A percentile compares a stretch with the other conserved stretches of the same genome.
Conservation (phyloP, 352 stramenopile genomes). For the Globisporangium yorkense region DNA sequence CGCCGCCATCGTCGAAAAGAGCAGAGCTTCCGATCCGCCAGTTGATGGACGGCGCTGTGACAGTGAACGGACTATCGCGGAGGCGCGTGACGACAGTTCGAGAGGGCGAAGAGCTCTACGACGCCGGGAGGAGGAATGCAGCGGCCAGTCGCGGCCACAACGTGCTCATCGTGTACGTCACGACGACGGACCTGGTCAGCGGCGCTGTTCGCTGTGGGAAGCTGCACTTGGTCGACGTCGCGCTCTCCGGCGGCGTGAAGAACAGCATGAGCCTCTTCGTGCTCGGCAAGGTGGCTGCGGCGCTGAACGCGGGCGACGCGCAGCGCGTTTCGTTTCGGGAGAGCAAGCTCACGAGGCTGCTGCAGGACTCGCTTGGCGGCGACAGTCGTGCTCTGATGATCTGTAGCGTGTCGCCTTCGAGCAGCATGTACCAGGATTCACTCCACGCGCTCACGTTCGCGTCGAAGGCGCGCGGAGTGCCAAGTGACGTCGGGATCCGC, state of each 20-base stretch:
- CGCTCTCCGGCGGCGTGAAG: conserved; percentile 25
- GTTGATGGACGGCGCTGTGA: conserved; percentile 25
- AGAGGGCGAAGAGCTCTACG: conserved; percentile 32
- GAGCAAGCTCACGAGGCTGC: conserved; percentile 65
- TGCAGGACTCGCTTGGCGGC: conserved; percentile 44
- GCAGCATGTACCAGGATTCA: conserved; percentile 24
- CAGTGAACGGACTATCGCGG: conserved; percentile 25
- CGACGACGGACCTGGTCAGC: conserved; percentile 5
- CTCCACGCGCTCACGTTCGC: conserved; percentile 40
- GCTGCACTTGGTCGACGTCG: conserved; percentile 40
- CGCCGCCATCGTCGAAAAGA: conserved; percentile 17
- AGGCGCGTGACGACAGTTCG: conserved; percentile 20
- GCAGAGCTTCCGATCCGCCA: conserved; percentile 30
- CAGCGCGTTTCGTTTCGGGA: conserved; percentile 71
- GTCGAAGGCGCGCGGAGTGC: conserved; percentile 19
- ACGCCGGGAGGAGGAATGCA: conserved; percentile 33
- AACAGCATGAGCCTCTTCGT: conserved; percentile 81
- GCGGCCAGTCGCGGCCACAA: conserved; percentile 71
- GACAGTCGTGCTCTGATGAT: conserved; percentile 39
- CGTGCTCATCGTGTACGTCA: conserved; percentile 67
- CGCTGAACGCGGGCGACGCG: conserved; percentile 52
- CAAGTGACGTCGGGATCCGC: not conserved
- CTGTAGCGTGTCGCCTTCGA: conserved; percentile 26
- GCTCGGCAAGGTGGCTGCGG: conserved; percentile 72
- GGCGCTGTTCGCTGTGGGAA: conserved; percentile 18